phyloP scores from a whole-genome alignment of 1,284 basidiomycete species.

The Sparassis latifolia region DNA sequence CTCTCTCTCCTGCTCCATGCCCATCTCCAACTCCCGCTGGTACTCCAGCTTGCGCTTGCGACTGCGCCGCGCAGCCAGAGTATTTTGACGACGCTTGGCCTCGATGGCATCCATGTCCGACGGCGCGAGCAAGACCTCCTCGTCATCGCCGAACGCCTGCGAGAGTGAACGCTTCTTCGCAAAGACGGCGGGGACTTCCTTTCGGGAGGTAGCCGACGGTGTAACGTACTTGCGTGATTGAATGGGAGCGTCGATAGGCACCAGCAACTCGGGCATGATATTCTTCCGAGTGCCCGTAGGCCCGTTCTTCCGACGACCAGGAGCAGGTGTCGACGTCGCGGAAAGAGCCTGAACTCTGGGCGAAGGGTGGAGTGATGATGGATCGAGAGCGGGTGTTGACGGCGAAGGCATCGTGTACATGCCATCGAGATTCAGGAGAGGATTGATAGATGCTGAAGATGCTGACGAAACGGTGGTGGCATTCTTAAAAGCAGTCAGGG shows the following conservation, averaged over 20 bases:
- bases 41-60: slow-evolving; percentile 75
- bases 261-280: slow-evolving; percentile 34
- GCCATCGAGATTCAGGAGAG: slow-evolving; percentile 26
- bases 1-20: slow-evolving; percentile 38
- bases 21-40: slow-evolving; percentile 53
- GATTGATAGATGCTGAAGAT: slow-evolving; percentile 8
- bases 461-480: slow-evolving; percentile 5
- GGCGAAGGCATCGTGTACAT: slow-evolving; percentile 42
- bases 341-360: slow-evolving; percentile 21
- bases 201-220: slow-evolving; percentile 43
- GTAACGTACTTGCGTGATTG: slow-evolving; percentile 41
- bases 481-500: slow-evolving; percentile 15
- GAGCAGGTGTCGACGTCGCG: slow-evolving; percentile 28
- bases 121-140: slow-evolving; percentile 30
- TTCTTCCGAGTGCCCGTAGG: slow-evolving; percentile 42
- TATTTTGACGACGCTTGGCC: slow-evolving; percentile 75
- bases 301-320: slow-evolving; percentile 31
- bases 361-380: slow-evolving; percentile 30
- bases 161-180: slow-evolving; percentile 52
- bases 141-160: slow-evolving; percentile 48
- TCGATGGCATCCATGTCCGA: slow-evolving; percentile 62
- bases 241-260: slow-evolving; percentile 41
- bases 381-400: slow-evolving; percentile 36
- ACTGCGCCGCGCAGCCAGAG: slow-evolving; percentile 69
- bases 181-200: slow-evolving; percentile 40